phyloP scores from a whole-genome alignment of 1,284 basidiomycete species.

The Trametes sp. region DNA sequence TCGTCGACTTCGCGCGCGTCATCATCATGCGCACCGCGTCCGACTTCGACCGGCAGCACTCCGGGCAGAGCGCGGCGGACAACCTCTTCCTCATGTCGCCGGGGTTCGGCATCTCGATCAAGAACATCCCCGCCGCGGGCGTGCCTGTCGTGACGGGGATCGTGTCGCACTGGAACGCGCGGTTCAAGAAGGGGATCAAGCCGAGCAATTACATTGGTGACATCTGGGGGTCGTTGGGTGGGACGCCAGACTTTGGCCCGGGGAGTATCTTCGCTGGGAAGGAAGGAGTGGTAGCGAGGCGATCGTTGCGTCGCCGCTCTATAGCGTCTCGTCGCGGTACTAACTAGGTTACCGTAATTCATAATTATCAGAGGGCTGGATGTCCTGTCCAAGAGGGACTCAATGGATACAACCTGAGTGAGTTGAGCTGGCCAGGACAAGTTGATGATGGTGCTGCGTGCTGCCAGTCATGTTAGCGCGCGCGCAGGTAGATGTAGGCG shows the following conservation, averaged over 20 bases:
- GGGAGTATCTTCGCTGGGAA: background rate
- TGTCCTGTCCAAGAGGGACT: no score
- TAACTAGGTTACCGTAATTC: background rate
- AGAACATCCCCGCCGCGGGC: constrained; percentile 42
- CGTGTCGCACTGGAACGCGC: constrained; percentile 38
- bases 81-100: constrained; percentile 34
- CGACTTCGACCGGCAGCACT: constrained; percentile 52
- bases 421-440: no score
- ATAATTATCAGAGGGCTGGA: no score
- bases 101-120: constrained; percentile 36
- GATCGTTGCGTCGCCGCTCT: background rate
- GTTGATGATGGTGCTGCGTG: no score
- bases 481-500: no score
- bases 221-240: constrained; percentile 23
- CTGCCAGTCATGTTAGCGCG: no score
- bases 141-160: constrained; percentile 43
- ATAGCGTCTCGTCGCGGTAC: background rate
- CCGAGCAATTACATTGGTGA: constrained; percentile 45
- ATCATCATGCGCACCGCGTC: constrained; percentile 55
- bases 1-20: constrained; percentile 53
- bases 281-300: background rate
- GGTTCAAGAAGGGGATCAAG: constrained; percentile 38
- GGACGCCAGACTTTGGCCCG: constrained; percentile 1
- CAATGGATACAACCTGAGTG: no score
- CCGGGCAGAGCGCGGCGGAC: constrained; percentile 34